Evolutionary conservation across 2,329 filamentous ascomycete species (phyloP), one percentile per base, ranked within the genome.

Genomic region (Paecilomyces sp.): DNA sequence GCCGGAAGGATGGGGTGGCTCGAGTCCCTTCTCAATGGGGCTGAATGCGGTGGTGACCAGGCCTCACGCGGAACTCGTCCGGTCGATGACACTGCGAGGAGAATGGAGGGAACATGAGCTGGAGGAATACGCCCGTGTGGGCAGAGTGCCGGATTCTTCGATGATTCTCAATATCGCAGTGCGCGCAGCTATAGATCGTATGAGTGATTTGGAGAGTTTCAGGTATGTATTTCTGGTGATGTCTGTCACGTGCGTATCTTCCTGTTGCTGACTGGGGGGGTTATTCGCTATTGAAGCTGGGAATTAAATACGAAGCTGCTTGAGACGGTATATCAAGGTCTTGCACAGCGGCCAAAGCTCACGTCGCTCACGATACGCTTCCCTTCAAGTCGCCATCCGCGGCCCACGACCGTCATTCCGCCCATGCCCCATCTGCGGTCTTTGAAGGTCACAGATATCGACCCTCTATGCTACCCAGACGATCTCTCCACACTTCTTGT

Each of bases 391-490:
- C 79, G 85, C 53, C 77, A 82, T 61, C 84, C 84, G 8, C 79
- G 84, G 36, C 85, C 85, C 1, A 82, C 81, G 5, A 77, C 79
- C 41, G 71, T 82, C 3, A 79, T 87, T 50, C 84, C 85, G 1
- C 75, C 83, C 0, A 79, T 88, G 65, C 80, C 82, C 7, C 83
- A 81, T 62, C 74, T 88, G 25, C 75, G 74, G 34, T 75, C 73
- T 3, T 74, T 88, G 36, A 80, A 81, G 57, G 76, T 85, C 30
- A 82, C 82, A 61, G 79, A 87, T 63, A 84, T 87, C 57, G 85
- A 88, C 59, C 85, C 85, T 0, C 75, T 87, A 9, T 87, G 85
- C 71, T 85, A 86, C 65, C 83, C 83, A 0, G 85, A 88, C 69
- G 85, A 87, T 64, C 80, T 87, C 8, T 83, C 83, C 13, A 74